Percentiles rank a stretch among this genome's conserved stretches.
Conservation (phyloP, 208 protist genomes). For the Leishmania tarentolae region DNA sequence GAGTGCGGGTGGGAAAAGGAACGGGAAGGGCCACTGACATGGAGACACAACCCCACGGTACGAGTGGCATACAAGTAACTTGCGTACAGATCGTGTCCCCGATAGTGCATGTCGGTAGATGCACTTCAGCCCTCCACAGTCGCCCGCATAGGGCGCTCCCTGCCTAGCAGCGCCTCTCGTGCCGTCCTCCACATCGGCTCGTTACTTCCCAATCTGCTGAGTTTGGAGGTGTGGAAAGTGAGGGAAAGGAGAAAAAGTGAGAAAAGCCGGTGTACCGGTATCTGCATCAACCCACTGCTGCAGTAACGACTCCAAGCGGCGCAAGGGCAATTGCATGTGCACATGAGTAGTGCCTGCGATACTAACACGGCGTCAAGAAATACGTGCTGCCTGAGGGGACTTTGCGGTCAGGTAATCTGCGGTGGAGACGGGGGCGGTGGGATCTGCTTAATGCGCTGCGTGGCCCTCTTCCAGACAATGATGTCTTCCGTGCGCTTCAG, state of each 20-base stretch:
- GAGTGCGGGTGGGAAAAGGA: background rate
- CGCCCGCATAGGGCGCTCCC: background rate
- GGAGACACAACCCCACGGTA: background rate
- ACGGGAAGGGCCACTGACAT: background rate
- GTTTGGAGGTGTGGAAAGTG: background rate
- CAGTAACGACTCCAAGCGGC: background rate
- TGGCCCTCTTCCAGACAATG: slow-evolving; percentile 40
- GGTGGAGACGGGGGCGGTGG: slow-evolving; percentile 36
- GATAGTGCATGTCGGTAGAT: background rate
- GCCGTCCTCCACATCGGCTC: background rate
- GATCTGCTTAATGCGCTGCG: slow-evolving; percentile 35
- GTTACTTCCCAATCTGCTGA: background rate
- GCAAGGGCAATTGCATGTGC: background rate
- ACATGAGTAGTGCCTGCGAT: background rate
- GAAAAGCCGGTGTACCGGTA: background rate
- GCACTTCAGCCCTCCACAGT: background rate
- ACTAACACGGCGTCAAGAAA: background rate
- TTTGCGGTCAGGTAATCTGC: slow-evolving; percentile 12
- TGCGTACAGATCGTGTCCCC: background rate
- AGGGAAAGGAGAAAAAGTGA: background rate
- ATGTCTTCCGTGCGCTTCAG: slow-evolving; percentile 62
- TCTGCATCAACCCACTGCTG: background rate
- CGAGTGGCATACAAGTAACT: background rate
- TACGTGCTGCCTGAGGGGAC: background rate
- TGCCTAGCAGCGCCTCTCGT: background rate